Percentiles rank a stretch among this genome's conserved stretches.
phyloP scores from a whole-genome alignment of 805 yeast genomes.

The Kodamaea laetipori region DNA sequence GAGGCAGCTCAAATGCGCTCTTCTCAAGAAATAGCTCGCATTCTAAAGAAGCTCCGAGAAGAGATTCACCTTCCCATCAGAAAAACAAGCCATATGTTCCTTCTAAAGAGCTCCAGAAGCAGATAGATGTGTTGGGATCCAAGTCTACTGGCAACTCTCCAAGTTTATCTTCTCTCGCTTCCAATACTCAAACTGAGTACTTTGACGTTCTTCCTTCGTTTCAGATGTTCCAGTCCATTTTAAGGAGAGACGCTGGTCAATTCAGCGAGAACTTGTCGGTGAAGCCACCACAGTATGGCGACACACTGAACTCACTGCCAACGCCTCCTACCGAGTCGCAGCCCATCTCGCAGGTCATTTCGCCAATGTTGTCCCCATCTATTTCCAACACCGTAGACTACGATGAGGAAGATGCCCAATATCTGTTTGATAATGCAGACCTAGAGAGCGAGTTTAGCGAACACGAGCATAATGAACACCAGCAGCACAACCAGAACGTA shows the following conservation, averaged over 20 bases:
- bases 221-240: conserved; percentile 61
- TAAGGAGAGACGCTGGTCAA: conserved; percentile 44
- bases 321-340: conserved; percentile 25
- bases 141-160: not conserved
- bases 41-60: not conserved
- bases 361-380: conserved; percentile 7
- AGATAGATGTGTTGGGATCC: conserved; percentile 29
- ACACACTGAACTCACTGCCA: conserved; percentile 29
- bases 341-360: conserved; percentile 14
- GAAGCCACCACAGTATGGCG: conserved; percentile 42
- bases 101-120: conserved; percentile 36
- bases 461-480: conserved; percentile 4
- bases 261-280: conserved; percentile 36
- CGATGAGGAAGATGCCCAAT: conserved; percentile 11
- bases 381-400: conserved; percentile 6
- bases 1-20: conserved; percentile 4
- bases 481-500: conserved; percentile 17
- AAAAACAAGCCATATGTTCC: conserved; percentile 37
- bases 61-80: conserved; percentile 1
- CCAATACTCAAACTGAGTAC: conserved; percentile 38
- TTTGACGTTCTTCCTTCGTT: conserved; percentile 69
- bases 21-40: conserved; percentile 4
- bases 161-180: conserved; percentile 22
- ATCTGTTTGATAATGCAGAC: conserved; percentile 12
- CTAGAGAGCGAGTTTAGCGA: conserved; percentile 6